Evolutionary conservation across 2,329 filamentous ascomycete species (phyloP), one percentile per base, ranked within the genome.

Genomic region (Fusarium scirpi): DNA sequence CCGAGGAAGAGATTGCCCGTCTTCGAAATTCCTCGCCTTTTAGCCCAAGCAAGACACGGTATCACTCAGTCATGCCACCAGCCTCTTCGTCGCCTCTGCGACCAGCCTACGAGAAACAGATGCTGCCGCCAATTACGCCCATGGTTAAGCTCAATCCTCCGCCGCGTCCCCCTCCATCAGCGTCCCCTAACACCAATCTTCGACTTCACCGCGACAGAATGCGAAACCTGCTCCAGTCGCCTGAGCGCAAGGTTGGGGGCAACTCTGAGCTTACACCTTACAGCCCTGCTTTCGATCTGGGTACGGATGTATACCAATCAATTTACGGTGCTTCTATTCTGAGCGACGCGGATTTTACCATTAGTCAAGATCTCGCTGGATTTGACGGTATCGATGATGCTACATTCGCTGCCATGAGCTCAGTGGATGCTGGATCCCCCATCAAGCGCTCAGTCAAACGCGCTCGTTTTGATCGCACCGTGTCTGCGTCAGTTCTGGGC

Each of bases 1-100:
- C 96, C 18, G 96, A 98, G 80, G 94, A 97, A 75, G 96, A 98
- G 80, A 98, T 99, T 83, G 93, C 92, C 47, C 93, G 95, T 43
- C 91, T 98, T 57, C 92, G 96, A 71, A 93, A 92, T 67, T 98
- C 95, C 3, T 97, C 94, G 3, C 95, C 94, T 75, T 94, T 97
- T 76, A 98, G 94, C 76, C 96, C 96, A 7, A 92, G 90, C 52
- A 94, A 93, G 82, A 81, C 83, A 73, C 86, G 90, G 44, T 85
- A 87, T 15, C 83, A 83, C 59, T 82, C 85, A 65, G 84, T 81
- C 8, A 83, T 85, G 57, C 80, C 85, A 38, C 86, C 87, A 11
- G 78, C 83, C 20, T 91, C 90, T 5, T 94, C 92, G 3, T 94
- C 92, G 5, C 92, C 92, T 5, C 79, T 92, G 16, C 88, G 91